These are phyloP conservation scores for Bruguiera gymnorhiza DNA, from an alignment of 345 rosid genomes.

Conservation along the genomic window DNA sequence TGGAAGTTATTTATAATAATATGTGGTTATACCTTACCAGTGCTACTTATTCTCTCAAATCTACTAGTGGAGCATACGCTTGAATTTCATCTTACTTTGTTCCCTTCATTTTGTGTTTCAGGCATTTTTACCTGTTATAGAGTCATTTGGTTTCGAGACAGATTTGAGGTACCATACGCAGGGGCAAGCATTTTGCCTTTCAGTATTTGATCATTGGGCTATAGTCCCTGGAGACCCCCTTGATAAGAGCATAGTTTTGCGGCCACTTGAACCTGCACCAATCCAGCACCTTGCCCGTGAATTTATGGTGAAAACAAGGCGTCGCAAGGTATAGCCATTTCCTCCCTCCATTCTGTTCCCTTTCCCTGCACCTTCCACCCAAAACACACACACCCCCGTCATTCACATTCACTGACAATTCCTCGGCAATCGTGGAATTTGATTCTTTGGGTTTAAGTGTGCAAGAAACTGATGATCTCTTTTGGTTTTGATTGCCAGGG, in stretches of 20 bases:
- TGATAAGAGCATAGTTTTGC: constrained; percentile 75
- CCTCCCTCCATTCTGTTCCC: neutral
- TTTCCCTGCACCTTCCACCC: neutral
- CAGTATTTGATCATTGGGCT: constrained; percentile 88
- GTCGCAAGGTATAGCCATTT: constrained; percentile 59
- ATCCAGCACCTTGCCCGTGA: constrained; percentile 89
- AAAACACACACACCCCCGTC: too few species aligned
- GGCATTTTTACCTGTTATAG: constrained; percentile 89
- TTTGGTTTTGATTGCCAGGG: constrained; percentile 41
- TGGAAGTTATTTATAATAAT: too few species aligned
- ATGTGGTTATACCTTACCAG: neutral
- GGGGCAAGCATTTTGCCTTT: constrained; percentile 80
- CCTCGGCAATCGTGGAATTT: too few species aligned
- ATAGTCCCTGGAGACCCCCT: constrained; percentile 94
- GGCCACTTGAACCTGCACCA: constrained; percentile 90
- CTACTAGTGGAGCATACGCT: neutral
- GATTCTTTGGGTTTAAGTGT: neutral
- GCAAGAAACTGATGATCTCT: neutral
- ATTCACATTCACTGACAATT: too few species aligned
- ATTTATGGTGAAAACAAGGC: constrained; percentile 82
- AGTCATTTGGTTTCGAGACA: constrained; percentile 91
- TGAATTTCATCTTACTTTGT: neutral
- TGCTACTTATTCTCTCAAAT: neutral
- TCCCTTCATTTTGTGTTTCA: constrained; percentile 26
- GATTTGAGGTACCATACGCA: constrained; percentile 88